Conservation (phyloP, 2,329 filamentous ascomycete species). For the Neofusicoccum laricinum region DNA sequence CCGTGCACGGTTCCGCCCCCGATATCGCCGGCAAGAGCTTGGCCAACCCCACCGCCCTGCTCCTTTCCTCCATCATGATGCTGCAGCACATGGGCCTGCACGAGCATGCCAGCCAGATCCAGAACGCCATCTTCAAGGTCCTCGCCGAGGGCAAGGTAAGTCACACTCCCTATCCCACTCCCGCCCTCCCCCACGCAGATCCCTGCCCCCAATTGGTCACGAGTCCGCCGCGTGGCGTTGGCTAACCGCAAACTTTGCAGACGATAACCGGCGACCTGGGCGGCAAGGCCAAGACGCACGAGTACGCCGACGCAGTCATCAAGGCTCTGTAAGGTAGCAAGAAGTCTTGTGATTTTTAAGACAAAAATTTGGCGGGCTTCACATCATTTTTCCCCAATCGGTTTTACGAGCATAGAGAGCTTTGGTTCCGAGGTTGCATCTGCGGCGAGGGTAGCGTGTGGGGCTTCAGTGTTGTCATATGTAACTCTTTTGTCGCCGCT, state of each 20-base stretch:
- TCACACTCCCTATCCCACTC: constrained; percentile 8
- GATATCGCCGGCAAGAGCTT: constrained; percentile 95
- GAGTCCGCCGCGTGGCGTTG: not conserved
- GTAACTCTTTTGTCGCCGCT: constrained; percentile 6
- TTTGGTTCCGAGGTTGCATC: not conserved
- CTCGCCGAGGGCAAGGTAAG: constrained; percentile 88
- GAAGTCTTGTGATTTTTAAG: not conserved
- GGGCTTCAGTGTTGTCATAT: not conserved
- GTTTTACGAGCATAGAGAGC: not conserved
- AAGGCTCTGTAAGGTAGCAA: constrained; percentile 44
- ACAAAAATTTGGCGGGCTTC: not conserved
- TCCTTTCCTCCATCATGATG: constrained; percentile 99
- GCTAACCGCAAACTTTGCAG: constrained; percentile 33
- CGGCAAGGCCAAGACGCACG: constrained; percentile 90
- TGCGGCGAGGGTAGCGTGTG: not conserved
- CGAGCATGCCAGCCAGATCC: constrained; percentile 81
- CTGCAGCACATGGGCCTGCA: constrained; percentile 93
- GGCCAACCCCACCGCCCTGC: constrained; percentile 93
- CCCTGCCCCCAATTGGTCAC: constrained; percentile 20
- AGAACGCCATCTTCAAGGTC: constrained; percentile 92
- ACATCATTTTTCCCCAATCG: not conserved
- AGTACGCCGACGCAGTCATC: constrained; percentile 94
- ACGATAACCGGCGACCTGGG: constrained; percentile 91
- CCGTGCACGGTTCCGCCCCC: constrained; percentile 94
- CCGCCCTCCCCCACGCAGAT: not conserved